Conservation (phyloP, 306 rosid species). For the Parietaria judaica region DNA sequence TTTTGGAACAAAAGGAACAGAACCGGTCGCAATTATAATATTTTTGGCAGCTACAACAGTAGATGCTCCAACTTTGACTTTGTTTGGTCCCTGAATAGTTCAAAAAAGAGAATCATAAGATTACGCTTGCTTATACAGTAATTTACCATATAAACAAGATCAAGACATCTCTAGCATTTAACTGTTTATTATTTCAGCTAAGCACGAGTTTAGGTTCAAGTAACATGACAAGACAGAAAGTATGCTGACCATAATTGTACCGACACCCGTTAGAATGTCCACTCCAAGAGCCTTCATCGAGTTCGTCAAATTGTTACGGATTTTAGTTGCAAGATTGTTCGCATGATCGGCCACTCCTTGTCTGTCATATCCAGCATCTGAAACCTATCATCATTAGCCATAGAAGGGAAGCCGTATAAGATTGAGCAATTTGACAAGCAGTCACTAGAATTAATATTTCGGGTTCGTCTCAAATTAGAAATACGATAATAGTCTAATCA, state of each 20-base stretch:
- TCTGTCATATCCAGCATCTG: constrained; percentile 84
- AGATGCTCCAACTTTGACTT: constrained; percentile 83
- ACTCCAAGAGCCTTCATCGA: constrained; percentile 96
- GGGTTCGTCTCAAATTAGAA: not conserved
- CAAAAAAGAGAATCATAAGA: constrained; percentile 14
- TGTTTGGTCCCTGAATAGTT: constrained; percentile 72
- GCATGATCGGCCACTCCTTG: constrained; percentile 99
- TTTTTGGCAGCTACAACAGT: constrained; percentile 72
- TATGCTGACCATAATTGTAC: constrained; percentile 65
- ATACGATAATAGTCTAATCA: constrained; percentile 7
- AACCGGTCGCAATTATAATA: constrained; percentile 92
- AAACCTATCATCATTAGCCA: constrained; percentile 38
- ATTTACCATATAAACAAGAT: not conserved
- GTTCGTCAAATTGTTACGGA: constrained; percentile 77
- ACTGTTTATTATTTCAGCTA: constrained; percentile 1
- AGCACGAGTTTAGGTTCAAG: constrained; percentile 2
- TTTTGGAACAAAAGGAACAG: constrained; percentile 95
- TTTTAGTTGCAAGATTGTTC: constrained; percentile 89
- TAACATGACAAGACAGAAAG: constrained; percentile 2
- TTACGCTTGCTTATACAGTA: constrained; percentile 8
- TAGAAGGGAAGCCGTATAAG: constrained; percentile 13
- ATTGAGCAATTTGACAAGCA: not conserved
- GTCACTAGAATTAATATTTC: not conserved
- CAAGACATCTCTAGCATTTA: not conserved
- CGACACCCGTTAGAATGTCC: constrained; percentile 85